Evolutionary conservation across 129 eudicot species (phyloP).

Genomic region (Lactuca sativa): DNA sequence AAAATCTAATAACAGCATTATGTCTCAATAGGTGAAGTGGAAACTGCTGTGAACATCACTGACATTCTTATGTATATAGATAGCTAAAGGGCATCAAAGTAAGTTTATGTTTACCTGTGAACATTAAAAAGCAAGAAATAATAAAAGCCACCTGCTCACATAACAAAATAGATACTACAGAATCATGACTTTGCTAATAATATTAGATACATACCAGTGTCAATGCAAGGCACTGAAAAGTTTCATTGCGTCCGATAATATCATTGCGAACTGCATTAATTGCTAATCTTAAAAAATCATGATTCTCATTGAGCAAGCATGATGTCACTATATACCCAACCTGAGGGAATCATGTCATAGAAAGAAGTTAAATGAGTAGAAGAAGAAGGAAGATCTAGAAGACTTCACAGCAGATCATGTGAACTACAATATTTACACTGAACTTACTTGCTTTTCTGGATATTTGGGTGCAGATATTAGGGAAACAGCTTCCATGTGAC

Average conservation of each 20-base stretch:
- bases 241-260: conserved; percentile 96
- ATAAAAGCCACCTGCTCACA: not conserved
- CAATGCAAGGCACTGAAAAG: conserved; percentile 95
- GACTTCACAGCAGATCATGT: not conserved
- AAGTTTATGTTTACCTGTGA: not conserved
- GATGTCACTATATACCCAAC: conserved; percentile 98
- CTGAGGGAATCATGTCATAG: conserved; percentile 34
- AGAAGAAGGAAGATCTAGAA: conserved; percentile 14
- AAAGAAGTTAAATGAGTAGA: conserved; percentile 12
- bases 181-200: not conserved
- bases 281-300: conserved; percentile 92
- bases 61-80: not conserved
- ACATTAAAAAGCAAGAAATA: not conserved
- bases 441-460: conserved; percentile 92
- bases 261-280: conserved; percentile 98
- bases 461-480: conserved; percentile 97
- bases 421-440: not conserved
- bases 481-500: conserved; percentile 99
- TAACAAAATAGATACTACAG: not conserved
- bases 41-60: not conserved
- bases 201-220: conserved; percentile 72
- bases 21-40: no score
- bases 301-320: conserved; percentile 93
- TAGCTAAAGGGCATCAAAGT: conserved; percentile 4
- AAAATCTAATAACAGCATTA: no score